Conservation (phyloP, 1,284 basidiomycete genomes). For the Phylloboletellus chloephorus region DNA sequence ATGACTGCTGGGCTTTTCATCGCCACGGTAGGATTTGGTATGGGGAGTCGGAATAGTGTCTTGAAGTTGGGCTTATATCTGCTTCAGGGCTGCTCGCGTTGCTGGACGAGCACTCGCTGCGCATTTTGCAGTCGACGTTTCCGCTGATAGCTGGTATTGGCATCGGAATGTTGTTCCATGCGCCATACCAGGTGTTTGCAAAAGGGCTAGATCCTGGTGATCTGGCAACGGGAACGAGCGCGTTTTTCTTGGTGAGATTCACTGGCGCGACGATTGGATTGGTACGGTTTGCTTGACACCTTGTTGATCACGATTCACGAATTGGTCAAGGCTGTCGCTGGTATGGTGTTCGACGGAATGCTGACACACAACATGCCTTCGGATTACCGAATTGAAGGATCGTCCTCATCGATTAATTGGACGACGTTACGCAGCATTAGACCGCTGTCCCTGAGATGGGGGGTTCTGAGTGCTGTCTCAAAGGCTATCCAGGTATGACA, state of each 20-base stretch:
- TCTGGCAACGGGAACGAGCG: slow-evolving; percentile 72
- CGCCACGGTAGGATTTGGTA: slow-evolving; percentile 68
- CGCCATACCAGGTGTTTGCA: slow-evolving; percentile 73
- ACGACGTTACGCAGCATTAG: slow-evolving; percentile 43
- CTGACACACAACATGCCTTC: slow-evolving; percentile 46
- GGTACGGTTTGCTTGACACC: slow-evolving; percentile 39
- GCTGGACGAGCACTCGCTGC: slow-evolving; percentile 47
- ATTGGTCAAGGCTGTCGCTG: slow-evolving; percentile 56
- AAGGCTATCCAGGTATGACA: slow-evolving; percentile 48
- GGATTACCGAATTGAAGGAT: slow-evolving; percentile 36
- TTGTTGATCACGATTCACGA: slow-evolving; percentile 13
- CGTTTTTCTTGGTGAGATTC: slow-evolving; percentile 78
- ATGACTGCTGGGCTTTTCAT: slow-evolving; percentile 59
- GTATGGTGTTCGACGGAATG: slow-evolving; percentile 63
- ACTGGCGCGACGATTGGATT: slow-evolving; percentile 76
- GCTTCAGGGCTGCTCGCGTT: slow-evolving; percentile 57
- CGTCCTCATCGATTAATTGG: slow-evolving; percentile 51
- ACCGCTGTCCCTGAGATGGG: slow-evolving; percentile 37
- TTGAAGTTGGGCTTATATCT: slow-evolving; percentile 10
- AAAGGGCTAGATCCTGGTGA: slow-evolving; percentile 56
- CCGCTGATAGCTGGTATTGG: slow-evolving; percentile 71
- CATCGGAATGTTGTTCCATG: slow-evolving; percentile 75
- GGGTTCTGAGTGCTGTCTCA: slow-evolving; percentile 44
- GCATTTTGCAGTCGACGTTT: slow-evolving; percentile 44
- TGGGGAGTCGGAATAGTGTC: slow-evolving; percentile 19